Conservation (phyloP, 495 filamentous ascomycete genomes). For the Penicillium atrosanguineum region DNA sequence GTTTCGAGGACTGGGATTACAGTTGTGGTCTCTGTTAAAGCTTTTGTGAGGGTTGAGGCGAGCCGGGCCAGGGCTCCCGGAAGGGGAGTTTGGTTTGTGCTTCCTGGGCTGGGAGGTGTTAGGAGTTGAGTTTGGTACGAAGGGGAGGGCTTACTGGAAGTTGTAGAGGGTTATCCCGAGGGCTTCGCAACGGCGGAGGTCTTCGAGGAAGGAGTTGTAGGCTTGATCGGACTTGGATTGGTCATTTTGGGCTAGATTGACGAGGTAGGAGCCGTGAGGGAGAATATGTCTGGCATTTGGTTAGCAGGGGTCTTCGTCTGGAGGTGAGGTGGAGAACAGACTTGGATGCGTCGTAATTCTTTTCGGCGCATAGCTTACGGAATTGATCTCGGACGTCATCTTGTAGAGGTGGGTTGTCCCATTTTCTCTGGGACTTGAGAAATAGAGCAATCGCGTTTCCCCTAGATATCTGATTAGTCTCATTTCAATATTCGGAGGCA, state of each 20-base stretch:
- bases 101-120: conserved; percentile 61
- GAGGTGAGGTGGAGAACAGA: conserved; percentile 21
- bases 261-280: conserved; percentile 92
- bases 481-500: not conserved
- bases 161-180: conserved; percentile 91
- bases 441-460: conserved; percentile 93
- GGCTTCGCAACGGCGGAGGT: conserved; percentile 82
- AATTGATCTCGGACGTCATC: conserved; percentile 67
- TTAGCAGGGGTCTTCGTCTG: not conserved
- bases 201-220: conserved; percentile 83
- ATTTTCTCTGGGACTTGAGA: conserved; percentile 93
- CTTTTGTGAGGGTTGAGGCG: conserved; percentile 72
- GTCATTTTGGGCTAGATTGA: conserved; percentile 88
- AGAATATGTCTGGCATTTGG: conserved; percentile 59
- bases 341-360: conserved; percentile 68
- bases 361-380: conserved; percentile 58
- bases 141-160: conserved; percentile 65
- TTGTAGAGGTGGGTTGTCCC: conserved; percentile 78
- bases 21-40: conserved; percentile 67
- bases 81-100: conserved; percentile 61
- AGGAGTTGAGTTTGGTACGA: conserved; percentile 6
- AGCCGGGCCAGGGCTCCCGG: conserved; percentile 72
- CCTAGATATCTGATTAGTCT: conserved; percentile 30
- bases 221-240: conserved; percentile 78
- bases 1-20: conserved; percentile 88